Base-by-base conservation (phyloP, 148 eudicot genomes). In the Heliamphora exappendiculata region DNA sequence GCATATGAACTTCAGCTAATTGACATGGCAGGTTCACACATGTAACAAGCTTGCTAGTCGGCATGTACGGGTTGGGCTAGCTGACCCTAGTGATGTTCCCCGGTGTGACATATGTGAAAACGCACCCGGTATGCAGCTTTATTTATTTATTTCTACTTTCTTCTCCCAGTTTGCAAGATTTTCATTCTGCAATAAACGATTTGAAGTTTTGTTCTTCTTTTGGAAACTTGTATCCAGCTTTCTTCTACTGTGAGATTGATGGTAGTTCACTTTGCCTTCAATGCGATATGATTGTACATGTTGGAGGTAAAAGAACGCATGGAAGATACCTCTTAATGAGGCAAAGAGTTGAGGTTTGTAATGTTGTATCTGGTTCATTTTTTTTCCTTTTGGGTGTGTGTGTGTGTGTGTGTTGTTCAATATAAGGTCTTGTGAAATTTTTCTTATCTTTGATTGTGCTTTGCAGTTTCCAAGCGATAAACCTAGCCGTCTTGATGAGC, bases 241-340 rank as follows among this genome's bases (percentile, higher is more conserved):
- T 89, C 88, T 93, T 93, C 81, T 93, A 89, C 73, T 93, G 98
- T 79, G 97, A 91, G 84, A 82, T 93, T 72, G 98, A 93, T 79
- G 98, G 98, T 74, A 93, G 89, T 83, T 93, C 98, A n/a, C 98
- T 93, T 62, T 93, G 97, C 81, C 85, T 91, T 85, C 97, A 93
- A 85, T 93, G 98, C 74, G 98, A 93, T 87, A 93, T 90, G 98
- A 84, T 84, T 72, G 98, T 91, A 63, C 98, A 93, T 82, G 97
- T 93, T 78, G 97, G 91, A 13, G 97, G 97, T 73, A 93, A 93
- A 86, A 87, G 96, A 83, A 91, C 83, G 49, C 98, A 93, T 75
- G 82, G 91, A 84, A 87, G 98, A 81, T 90, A 88, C 84, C 97
- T 93, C 65, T 77, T 91, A 65, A 67, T 90, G 67, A 86, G 97